These are phyloP conservation scores for Aureobasidium melanogenum DNA, from an alignment of 2,329 filamentous ascomycete genomes.

Conservation along the genomic window DNA sequence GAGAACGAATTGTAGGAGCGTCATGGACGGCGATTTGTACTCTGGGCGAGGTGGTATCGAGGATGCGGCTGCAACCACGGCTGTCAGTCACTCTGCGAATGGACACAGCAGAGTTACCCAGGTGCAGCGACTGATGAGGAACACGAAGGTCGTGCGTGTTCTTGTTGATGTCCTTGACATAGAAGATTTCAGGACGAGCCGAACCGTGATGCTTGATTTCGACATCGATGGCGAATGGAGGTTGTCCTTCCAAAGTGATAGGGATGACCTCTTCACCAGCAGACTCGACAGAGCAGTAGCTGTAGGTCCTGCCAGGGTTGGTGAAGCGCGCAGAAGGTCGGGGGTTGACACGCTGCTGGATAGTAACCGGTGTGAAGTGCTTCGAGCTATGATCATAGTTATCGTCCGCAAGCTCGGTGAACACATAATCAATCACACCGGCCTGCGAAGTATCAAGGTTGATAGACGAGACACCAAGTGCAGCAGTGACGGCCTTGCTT, in stretches of 20 bases:
- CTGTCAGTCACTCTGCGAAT: slow-evolving; percentile 86
- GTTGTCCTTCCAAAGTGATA: slow-evolving; percentile 69
- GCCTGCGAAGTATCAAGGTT: slow-evolving; percentile 78
- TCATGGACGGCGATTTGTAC: slow-evolving; percentile 91
- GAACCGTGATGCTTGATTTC: slow-evolving; percentile 88
- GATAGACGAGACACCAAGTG: slow-evolving; percentile 66
- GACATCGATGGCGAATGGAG: slow-evolving; percentile 84
- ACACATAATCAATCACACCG: slow-evolving; percentile 78
- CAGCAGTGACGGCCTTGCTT: slow-evolving; percentile 66
- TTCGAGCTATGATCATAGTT: slow-evolving; percentile 69
- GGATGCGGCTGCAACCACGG: slow-evolving; percentile 74
- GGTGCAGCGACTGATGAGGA: slow-evolving; percentile 71
- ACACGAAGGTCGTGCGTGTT: slow-evolving; percentile 73
- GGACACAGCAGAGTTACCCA: slow-evolving; percentile 81
- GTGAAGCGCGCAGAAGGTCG: slow-evolving; percentile 74
- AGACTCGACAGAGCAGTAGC: slow-evolving; percentile 82
- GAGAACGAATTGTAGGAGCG: slow-evolving; percentile 78
- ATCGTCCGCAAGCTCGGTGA: slow-evolving; percentile 72
- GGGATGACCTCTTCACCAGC: slow-evolving; percentile 75
- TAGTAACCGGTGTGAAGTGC: slow-evolving; percentile 55
- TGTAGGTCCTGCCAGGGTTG: slow-evolving; percentile 86
- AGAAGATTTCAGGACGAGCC: slow-evolving; percentile 68
- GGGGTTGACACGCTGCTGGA: slow-evolving; percentile 77
- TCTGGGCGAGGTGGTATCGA: slow-evolving; percentile 55
- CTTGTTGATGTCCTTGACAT: slow-evolving; percentile 68